Evolutionary conservation across 345 rosid genomes (phyloP).

Genomic region (Erysimum cheiranthoides): DNA sequence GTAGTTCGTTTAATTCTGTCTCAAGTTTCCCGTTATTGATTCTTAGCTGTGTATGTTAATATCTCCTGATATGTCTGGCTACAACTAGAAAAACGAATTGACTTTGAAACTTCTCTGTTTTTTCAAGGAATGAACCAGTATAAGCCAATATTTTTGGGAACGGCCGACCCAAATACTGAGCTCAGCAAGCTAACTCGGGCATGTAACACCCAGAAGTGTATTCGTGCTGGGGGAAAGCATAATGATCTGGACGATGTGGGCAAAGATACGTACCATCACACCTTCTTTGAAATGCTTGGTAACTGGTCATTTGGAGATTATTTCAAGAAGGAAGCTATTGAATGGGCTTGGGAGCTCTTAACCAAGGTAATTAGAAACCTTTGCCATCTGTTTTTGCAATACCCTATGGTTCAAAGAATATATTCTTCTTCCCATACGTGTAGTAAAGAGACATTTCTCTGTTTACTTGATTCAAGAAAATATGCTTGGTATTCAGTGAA

Average conservation of each 20-base stretch:
- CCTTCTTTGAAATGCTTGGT: constrained; percentile 99
- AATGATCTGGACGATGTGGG: constrained; percentile 99
- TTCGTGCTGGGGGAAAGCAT: constrained; percentile 98
- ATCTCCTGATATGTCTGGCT: constrained; percentile 1
- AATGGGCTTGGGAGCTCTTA: constrained; percentile 97
- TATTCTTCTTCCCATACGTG: not conserved
- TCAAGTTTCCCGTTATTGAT: not conserved
- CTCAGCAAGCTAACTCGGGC: constrained; percentile 80
- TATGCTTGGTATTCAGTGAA: not conserved
- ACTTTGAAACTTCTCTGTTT: constrained; percentile 24
- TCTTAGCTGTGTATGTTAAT: constrained; percentile 5
- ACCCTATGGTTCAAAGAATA: not conserved
- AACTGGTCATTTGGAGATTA: constrained; percentile 99
- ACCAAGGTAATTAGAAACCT: constrained; percentile 55
- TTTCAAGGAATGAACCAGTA: constrained; percentile 91
- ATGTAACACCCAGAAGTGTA: constrained; percentile 95
- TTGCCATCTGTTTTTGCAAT: not conserved
- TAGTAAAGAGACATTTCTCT: not conserved
- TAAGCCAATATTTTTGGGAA: constrained; percentile 92
- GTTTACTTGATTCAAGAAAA: constrained; percentile 1
- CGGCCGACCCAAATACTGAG: constrained; percentile 80
- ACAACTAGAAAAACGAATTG: not conserved
- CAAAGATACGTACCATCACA: constrained; percentile 96
- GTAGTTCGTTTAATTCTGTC: not conserved
- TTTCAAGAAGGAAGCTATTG: constrained; percentile 93